Conservation (phyloP, 2,329 filamentous ascomycete species). For the Diaporthe vaccinii region DNA sequence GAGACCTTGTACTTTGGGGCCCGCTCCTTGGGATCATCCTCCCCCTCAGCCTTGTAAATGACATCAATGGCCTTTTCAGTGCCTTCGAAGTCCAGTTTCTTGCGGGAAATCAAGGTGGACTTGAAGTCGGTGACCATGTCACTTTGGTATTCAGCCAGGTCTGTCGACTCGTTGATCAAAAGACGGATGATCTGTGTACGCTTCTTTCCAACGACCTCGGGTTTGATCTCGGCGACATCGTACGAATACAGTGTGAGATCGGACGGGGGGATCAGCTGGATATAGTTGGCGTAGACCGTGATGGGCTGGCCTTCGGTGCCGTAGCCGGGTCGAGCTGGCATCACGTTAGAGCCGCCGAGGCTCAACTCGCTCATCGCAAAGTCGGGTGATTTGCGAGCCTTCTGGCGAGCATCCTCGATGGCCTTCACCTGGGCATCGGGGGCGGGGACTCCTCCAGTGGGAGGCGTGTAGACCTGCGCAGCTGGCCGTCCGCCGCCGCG, state of each 20-base stretch:
- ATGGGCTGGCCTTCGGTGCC: conserved; percentile 42
- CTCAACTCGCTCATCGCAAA: conserved; percentile 6
- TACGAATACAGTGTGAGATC: conserved; percentile 44
- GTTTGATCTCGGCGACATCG: conserved; percentile 41
- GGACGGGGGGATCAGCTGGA: conserved; percentile 40
- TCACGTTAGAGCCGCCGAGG: conserved; percentile 4
- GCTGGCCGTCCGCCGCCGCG: conserved; percentile 31
- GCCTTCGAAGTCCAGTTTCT: conserved; percentile 41
- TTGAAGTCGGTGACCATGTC: conserved; percentile 53
- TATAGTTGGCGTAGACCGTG: conserved; percentile 47
- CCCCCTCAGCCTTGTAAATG: conserved; percentile 48
- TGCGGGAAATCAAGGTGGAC: conserved; percentile 49
- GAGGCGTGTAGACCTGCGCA: conserved; percentile 25
- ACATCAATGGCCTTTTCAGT: conserved; percentile 33
- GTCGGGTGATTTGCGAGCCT: conserved; percentile 26
- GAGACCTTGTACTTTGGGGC: conserved; percentile 44
- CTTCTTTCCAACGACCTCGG: conserved; percentile 42
- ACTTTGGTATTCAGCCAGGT: conserved; percentile 38
- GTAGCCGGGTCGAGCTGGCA: conserved; percentile 44
- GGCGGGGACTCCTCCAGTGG: conserved; percentile 1
- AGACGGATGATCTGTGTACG: conserved; percentile 43
- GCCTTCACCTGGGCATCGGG: conserved; percentile 22
- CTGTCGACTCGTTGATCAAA: conserved; percentile 44
- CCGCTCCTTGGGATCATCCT: conserved; percentile 46
- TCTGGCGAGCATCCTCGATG: conserved; percentile 38